Evolutionary conservation across 306 rosid species (phyloP).

Genomic region (Cucurbita pepo): DNA sequence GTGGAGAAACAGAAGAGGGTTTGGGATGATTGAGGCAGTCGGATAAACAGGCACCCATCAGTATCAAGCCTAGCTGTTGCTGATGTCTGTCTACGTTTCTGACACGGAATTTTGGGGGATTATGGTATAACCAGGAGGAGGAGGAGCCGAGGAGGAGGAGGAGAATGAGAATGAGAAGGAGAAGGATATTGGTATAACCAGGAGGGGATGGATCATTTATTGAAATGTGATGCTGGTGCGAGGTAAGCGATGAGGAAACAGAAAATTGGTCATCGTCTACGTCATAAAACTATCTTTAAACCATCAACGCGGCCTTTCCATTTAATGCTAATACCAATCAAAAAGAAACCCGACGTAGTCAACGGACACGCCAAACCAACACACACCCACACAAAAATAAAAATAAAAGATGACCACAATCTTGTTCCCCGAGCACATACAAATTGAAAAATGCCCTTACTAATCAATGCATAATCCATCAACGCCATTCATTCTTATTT

Average conservation of each 20-base stretch:
- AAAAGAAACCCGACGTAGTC: background rate
- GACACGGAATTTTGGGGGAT: too few species aligned
- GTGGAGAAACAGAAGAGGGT: background rate
- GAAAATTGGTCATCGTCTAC: background rate
- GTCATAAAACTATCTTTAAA: background rate
- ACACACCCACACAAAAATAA: background rate
- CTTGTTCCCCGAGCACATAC: too few species aligned
- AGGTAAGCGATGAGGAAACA: background rate
- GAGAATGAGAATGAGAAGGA: too few species aligned
- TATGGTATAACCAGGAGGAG: too few species aligned
- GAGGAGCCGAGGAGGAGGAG: background rate
- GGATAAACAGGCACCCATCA: slow-evolving; percentile 26
- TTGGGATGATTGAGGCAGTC: too few species aligned
- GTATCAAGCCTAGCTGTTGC: background rate
- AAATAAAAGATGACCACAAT: too few species aligned
- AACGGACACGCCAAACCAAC: background rate
- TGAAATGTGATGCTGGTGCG: background rate
- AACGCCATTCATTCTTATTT: too few species aligned
- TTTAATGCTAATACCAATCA: background rate
- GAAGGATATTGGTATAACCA: too few species aligned
- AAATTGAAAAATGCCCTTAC: too few species aligned
- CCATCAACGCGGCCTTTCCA: background rate
- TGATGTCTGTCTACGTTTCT: too few species aligned
- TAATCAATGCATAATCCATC: too few species aligned
- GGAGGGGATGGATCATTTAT: background rate